These are phyloP conservation scores for Brasilioporus rufonigricans DNA, from an alignment of 768 basidiomycete genomes.

Conservation along the genomic window DNA sequence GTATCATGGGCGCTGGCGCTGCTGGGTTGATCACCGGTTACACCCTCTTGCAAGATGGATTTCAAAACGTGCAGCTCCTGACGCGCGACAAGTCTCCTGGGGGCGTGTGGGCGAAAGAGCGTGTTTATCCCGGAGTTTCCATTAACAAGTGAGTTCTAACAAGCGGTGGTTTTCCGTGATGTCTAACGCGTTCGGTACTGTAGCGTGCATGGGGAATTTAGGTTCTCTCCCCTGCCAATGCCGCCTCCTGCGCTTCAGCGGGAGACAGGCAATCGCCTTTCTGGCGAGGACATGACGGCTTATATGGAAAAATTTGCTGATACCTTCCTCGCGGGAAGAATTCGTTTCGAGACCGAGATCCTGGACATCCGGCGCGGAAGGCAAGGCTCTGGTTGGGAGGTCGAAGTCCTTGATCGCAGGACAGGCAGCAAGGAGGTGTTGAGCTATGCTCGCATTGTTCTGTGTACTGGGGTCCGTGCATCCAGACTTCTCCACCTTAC, in stretches of 20 bases:
- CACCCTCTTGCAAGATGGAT: conserved; percentile 55
- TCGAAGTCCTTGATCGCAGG: conserved; percentile 35
- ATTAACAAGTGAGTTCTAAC: conserved; percentile 56
- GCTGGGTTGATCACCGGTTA: conserved; percentile 61
- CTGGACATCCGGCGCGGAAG: conserved; percentile 39
- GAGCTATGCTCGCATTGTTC: conserved; percentile 47
- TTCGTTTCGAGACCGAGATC: conserved; percentile 49
- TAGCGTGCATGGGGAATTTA: conserved; percentile 64
- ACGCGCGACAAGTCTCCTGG: conserved; percentile 54
- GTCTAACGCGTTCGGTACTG: background rate
- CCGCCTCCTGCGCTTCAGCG: conserved; percentile 36
- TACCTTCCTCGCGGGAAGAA: conserved; percentile 43
- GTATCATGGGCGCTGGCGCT: conserved; percentile 57
- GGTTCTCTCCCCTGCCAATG: conserved; percentile 58
- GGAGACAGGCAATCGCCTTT: conserved; percentile 44
- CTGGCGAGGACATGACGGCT: conserved; percentile 49
- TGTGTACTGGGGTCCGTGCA: conserved; percentile 54
- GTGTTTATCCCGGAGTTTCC: conserved; percentile 53
- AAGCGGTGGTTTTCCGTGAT: background rate
- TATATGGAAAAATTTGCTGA: conserved; percentile 58
- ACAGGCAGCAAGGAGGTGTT: conserved; percentile 29
- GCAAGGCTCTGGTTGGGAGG: conserved; percentile 39
- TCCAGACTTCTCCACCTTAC: background rate
- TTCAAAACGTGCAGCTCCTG: conserved; percentile 50
- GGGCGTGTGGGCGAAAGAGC: conserved; percentile 57